Conservation (phyloP, 1,139 yeast species). For the Pichia sp. region DNA sequence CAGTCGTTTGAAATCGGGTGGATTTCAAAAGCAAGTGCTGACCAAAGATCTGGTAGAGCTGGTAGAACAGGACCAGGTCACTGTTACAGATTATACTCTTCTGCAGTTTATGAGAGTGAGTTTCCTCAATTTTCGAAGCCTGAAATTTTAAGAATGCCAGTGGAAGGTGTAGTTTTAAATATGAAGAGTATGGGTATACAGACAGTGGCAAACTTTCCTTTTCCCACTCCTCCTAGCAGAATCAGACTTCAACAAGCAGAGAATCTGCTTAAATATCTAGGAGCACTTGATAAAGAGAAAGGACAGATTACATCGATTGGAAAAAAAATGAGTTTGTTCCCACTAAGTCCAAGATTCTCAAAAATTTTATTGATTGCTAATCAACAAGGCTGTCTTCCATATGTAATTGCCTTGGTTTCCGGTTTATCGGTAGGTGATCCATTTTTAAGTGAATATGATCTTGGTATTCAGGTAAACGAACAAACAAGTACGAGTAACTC, state of each 20-base stretch:
- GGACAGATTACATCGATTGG: slow-evolving; percentile 65
- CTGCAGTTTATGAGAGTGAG: slow-evolving; percentile 89
- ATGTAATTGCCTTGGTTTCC: slow-evolving; percentile 82
- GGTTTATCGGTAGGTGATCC: slow-evolving; percentile 95
- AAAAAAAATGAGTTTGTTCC: slow-evolving; percentile 79
- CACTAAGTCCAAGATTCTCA: slow-evolving; percentile 88
- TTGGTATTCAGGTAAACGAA: slow-evolving; percentile 40
- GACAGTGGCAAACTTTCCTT: slow-evolving; percentile 84
- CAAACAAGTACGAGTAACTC: too few relatives aligned
- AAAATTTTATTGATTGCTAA: slow-evolving; percentile 85
- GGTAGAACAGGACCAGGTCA: slow-evolving; percentile 99
- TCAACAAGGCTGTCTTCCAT: slow-evolving; percentile 79
- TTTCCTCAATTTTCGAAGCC: slow-evolving; percentile 80
- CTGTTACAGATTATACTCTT: slow-evolving; percentile 84
- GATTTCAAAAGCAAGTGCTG: slow-evolving; percentile 94
- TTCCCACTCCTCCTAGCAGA: slow-evolving; percentile 89
- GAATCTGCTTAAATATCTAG: slow-evolving; percentile 58
- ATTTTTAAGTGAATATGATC: slow-evolving; percentile 64
- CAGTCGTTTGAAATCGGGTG: slow-evolving; percentile 89
- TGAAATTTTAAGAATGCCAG: slow-evolving; percentile 91
- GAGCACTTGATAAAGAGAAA: slow-evolving; percentile 59
- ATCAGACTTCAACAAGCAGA: slow-evolving; percentile 57
- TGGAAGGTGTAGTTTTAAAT: slow-evolving; percentile 84
- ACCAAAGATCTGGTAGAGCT: slow-evolving; percentile 95
- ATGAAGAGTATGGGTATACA: slow-evolving; percentile 98